A percentile compares a stretch with the other conserved stretches of the same genome.
These are phyloP conservation scores for Podospora fimiseda DNA, from an alignment of 495 filamentous ascomycete species.

Conservation along the genomic window DNA sequence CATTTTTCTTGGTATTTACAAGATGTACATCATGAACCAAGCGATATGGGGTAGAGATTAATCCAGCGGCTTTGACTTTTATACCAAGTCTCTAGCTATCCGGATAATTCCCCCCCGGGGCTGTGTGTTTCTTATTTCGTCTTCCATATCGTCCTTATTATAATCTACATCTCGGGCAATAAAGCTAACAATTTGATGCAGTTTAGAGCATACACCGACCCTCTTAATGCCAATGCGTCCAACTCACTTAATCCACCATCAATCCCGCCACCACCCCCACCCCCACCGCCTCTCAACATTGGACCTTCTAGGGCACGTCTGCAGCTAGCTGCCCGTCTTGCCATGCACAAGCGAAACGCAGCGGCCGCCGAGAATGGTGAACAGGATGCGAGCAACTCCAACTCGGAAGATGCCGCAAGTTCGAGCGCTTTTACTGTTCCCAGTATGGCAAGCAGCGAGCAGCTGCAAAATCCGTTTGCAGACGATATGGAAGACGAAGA, in stretches of 20 bases:
- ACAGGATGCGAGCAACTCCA: slow-evolving; percentile 16
- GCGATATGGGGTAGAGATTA: too few species aligned
- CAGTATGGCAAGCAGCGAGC: slow-evolving; percentile 16
- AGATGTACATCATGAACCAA: too few species aligned
- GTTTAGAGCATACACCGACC: slow-evolving; percentile 48
- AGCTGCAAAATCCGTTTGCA: slow-evolving; percentile 42
- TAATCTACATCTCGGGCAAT: not conserved
- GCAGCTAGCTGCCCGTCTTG: slow-evolving; percentile 76
- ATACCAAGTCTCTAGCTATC: not conserved
- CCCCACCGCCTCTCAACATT: slow-evolving; percentile 65
- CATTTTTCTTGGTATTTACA: not conserved
- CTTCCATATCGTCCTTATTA: not conserved
- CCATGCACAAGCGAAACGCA: slow-evolving; percentile 65
- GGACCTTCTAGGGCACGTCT: slow-evolving; percentile 80
- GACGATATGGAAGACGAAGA: slow-evolving; percentile 44
- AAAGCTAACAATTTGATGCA: slow-evolving; percentile 9
- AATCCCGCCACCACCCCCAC: slow-evolving; percentile 46
- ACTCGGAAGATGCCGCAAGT: slow-evolving; percentile 21
- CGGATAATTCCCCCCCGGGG: not conserved
- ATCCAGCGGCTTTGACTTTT: not conserved
- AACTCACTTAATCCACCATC: slow-evolving; percentile 44
- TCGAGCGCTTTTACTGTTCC: slow-evolving; percentile 20
- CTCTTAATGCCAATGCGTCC: slow-evolving; percentile 33
- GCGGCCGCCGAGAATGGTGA: slow-evolving; percentile 30
- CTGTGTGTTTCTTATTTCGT: slow-evolving; percentile 1